These are phyloP conservation scores for Paralagenidium karlingii DNA, from an alignment of 352 stramenopile species.

Conservation along the genomic window DNA sequence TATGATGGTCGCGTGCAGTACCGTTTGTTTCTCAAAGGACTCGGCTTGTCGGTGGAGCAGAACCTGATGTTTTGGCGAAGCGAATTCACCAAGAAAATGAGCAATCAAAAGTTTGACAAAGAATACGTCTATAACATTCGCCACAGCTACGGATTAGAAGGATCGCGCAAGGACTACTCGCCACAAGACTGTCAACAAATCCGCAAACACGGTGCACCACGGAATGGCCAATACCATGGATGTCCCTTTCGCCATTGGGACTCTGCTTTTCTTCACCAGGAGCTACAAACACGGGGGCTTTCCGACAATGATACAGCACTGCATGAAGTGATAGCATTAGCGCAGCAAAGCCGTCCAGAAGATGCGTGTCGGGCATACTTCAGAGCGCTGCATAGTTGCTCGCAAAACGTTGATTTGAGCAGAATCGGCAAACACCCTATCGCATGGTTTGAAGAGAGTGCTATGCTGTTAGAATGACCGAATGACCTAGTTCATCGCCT, in stretches of 20 bases:
- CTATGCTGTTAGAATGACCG: too few relatives aligned
- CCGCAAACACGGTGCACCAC: constrained; percentile 22
- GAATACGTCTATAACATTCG: constrained; percentile 82
- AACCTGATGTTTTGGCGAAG: constrained; percentile 61
- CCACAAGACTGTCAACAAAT: constrained; percentile 49
- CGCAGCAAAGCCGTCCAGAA: too few relatives aligned
- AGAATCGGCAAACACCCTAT: too few relatives aligned
- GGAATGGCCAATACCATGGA: constrained; percentile 61
- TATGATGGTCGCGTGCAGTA: constrained; percentile 79
- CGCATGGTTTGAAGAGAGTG: too few relatives aligned
- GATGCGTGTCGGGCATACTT: too few relatives aligned
- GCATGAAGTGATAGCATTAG: too few relatives aligned
- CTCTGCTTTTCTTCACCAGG: constrained; percentile 14
- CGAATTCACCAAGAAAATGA: constrained; percentile 53
- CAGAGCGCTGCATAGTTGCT: too few relatives aligned
- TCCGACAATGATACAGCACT: too few relatives aligned
- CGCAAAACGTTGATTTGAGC: too few relatives aligned
- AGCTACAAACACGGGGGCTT: constrained; percentile 13
- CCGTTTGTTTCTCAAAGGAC: constrained; percentile 74
- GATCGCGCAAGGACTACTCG: constrained; percentile 52
- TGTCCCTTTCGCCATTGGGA: constrained; percentile 79
- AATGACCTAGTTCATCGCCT: too few relatives aligned
- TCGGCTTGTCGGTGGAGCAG: constrained; percentile 65
- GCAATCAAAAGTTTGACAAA: constrained; percentile 55
- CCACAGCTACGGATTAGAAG: constrained; percentile 78